phyloP scores from a whole-genome alignment of 2,329 filamentous ascomycete species.

The Trichoderma sp. region DNA sequence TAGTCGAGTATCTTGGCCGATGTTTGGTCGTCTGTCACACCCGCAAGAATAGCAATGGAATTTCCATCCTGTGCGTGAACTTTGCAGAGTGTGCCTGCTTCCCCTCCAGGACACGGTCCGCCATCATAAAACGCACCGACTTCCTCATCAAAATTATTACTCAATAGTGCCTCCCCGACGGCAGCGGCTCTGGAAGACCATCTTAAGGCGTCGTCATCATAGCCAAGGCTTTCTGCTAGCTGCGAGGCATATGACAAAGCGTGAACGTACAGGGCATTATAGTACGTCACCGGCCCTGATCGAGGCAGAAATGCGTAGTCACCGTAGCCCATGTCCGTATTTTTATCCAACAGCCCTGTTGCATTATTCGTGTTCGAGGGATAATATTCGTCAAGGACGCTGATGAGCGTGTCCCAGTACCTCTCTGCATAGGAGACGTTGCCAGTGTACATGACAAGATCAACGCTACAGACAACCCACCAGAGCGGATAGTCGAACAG shows the following conservation, averaged over 20 bases:
- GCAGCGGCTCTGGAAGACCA: conserved; percentile 39
- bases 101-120: conserved; percentile 26
- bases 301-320: conserved; percentile 51
- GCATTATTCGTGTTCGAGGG: conserved; percentile 38
- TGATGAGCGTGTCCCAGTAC: conserved; percentile 42
- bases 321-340: conserved; percentile 38
- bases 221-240: conserved; percentile 36
- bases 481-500: conserved; percentile 53
- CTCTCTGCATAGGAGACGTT: conserved; percentile 39
- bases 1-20: conserved; percentile 40
- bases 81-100: conserved; percentile 26
- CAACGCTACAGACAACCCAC: conserved; percentile 49
- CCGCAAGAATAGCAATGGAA: conserved; percentile 43
- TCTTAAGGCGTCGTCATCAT: conserved; percentile 34
- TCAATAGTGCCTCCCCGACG: conserved; percentile 36
- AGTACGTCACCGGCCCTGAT: conserved; percentile 48
- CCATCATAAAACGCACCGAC: conserved; percentile 48
- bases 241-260: conserved; percentile 44
- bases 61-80: conserved; percentile 52
- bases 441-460: conserved; percentile 49
- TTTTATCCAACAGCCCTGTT: conserved; percentile 43
- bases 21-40: conserved; percentile 29
- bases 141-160: conserved; percentile 40
- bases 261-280: conserved; percentile 49
- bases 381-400: conserved; percentile 46